Evolutionary conservation across 2,329 filamentous ascomycete genomes (phyloP).

Genomic region (Lizonia empirigonia): DNA sequence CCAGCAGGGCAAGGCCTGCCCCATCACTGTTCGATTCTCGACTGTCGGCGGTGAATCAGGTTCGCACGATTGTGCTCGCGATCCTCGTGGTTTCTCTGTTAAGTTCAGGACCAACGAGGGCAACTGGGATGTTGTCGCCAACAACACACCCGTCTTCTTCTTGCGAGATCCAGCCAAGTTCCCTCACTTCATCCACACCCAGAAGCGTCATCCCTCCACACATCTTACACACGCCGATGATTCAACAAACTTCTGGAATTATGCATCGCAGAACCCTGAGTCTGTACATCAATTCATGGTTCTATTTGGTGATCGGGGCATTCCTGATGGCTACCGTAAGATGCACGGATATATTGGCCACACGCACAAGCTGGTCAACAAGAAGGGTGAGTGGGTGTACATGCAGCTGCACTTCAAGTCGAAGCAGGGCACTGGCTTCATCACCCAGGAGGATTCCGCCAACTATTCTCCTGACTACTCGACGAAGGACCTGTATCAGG

Average conservation of each 20-base stretch:
- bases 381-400: slow-evolving; percentile 60
- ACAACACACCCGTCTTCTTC: slow-evolving; percentile 79
- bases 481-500: slow-evolving; percentile 59
- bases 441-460: slow-evolving; percentile 58
- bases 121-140: slow-evolving; percentile 75
- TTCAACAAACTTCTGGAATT: slow-evolving; percentile 71
- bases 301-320: slow-evolving; percentile 61
- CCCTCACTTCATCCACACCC: slow-evolving; percentile 60
- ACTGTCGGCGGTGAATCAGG: slow-evolving; percentile 77
- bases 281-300: slow-evolving; percentile 61
- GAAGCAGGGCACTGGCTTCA: slow-evolving; percentile 58
- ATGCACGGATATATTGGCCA: slow-evolving; percentile 62
- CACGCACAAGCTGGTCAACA: slow-evolving; percentile 60
- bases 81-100: slow-evolving; percentile 73
- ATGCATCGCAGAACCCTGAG: slow-evolving; percentile 60
- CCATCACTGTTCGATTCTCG: slow-evolving; percentile 71
- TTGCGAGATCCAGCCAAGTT: slow-evolving; percentile 73
- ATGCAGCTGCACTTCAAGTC: slow-evolving; percentile 60
- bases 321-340: slow-evolving; percentile 60
- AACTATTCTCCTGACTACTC: slow-evolving; percentile 59
- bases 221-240: slow-evolving; percentile 70
- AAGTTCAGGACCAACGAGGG: slow-evolving; percentile 77
- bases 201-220: slow-evolving; percentile 74
- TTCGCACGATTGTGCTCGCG: slow-evolving; percentile 72
- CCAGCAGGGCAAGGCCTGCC: slow-evolving; percentile 71